Conservation (phyloP, 352 stramenopile species). For the Pythium brachiatum region DNA sequence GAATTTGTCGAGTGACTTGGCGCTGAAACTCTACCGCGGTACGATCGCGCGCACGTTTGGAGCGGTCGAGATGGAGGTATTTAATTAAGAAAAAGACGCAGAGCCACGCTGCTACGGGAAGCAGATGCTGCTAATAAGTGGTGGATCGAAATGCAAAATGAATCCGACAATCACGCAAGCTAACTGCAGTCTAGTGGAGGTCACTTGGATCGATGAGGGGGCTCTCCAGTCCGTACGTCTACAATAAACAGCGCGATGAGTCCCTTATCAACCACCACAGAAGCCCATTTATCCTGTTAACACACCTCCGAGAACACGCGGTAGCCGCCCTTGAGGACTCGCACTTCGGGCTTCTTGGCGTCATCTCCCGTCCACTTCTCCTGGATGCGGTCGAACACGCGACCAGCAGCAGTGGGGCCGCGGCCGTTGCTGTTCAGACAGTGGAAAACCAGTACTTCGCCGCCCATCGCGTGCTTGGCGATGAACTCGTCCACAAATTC, state of each 20-base stretch:
- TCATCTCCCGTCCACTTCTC: conserved; percentile 6
- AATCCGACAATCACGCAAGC: neutral
- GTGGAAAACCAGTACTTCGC: conserved; percentile 35
- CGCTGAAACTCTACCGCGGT: conserved; percentile 9
- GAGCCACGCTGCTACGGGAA: neutral
- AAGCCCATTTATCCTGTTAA: neutral
- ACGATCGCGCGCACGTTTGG: conserved; percentile 20
- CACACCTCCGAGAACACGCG: conserved; percentile 31
- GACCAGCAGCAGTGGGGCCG: conserved; percentile 22
- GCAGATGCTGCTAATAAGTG: neutral
- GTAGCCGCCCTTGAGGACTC: conserved; percentile 33
- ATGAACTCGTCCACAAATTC: conserved; percentile 33
- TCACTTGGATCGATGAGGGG: conserved; percentile 19
- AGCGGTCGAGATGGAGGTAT: conserved; percentile 8
- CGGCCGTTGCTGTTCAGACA: conserved; percentile 37
- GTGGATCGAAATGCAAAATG: neutral
- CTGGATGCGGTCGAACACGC: conserved; percentile 27
- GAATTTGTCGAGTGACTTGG: conserved; percentile 10
- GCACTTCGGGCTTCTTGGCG: conserved; percentile 26
- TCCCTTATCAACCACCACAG: neutral
- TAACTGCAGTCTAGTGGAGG: conserved; percentile 9
- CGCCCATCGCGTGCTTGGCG: conserved; percentile 20
- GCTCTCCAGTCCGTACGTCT: conserved; percentile 21
- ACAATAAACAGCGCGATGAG: neutral
- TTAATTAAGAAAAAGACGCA: neutral